A percentile compares a stretch with the other conserved stretches of the same genome.
These are phyloP conservation scores for Peronospora farinosa DNA, from an alignment of 352 stramenopile species.

Conservation along the genomic window DNA sequence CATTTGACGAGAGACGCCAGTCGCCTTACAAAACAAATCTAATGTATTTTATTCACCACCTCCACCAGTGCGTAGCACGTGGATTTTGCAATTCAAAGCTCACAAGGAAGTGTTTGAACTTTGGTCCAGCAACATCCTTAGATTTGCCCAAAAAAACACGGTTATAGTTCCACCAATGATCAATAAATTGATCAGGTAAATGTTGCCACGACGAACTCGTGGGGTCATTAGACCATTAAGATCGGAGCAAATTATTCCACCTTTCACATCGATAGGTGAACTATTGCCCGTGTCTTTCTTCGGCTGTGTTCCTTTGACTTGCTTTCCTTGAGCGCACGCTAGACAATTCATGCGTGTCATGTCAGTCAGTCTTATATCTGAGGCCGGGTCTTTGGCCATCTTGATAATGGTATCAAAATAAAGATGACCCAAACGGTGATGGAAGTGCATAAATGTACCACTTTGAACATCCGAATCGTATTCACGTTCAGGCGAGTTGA, in stretches of 20 bases:
- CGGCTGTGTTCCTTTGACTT: too few relatives aligned
- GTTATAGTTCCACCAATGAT: neutral
- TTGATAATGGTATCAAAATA: constrained; percentile 2
- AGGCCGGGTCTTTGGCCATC: neutral
- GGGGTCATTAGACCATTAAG: too few relatives aligned
- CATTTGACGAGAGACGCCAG: neutral
- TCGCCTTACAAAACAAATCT: neutral
- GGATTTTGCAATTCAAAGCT: neutral
- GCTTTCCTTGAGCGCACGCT: neutral
- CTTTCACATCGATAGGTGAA: too few relatives aligned
- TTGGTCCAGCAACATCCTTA: neutral
- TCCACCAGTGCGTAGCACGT: neutral
- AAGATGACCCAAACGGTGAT: too few relatives aligned
- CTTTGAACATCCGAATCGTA: too few relatives aligned
- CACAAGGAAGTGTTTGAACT: neutral
- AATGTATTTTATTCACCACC: too few relatives aligned
- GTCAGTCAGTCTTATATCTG: neutral
- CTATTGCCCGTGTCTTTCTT: too few relatives aligned
- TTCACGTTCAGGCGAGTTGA: too few relatives aligned
- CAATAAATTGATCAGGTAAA: too few relatives aligned
- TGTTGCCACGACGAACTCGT: too few relatives aligned
- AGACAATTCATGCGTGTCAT: neutral
- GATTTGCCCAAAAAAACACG: neutral
- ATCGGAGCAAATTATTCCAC: too few relatives aligned
- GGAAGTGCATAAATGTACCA: too few relatives aligned